A percentile compares a stretch with the other conserved stretches of the same genome.
These are phyloP conservation scores for Lobosporangium transversale DNA, from an alignment of 192 early-diverging fungal species.

Conservation along the genomic window DNA sequence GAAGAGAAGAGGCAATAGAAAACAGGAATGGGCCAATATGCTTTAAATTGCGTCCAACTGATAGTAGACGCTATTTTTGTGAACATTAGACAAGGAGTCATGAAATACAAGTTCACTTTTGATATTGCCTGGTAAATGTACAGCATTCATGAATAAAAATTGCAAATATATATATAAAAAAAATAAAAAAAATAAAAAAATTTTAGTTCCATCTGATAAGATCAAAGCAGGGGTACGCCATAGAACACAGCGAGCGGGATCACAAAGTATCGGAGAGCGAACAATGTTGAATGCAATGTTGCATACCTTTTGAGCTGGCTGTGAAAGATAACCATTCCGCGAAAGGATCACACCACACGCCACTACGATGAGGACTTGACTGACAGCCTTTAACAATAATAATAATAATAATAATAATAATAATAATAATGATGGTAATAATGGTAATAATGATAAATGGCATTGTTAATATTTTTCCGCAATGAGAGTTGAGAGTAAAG, in stretches of 20 bases:
- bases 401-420: background rate
- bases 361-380: slow-evolving; percentile 46
- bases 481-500: no score
- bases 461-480: no score
- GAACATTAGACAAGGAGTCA: slow-evolving; percentile 81
- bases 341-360: slow-evolving; percentile 48
- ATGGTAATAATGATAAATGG: no score
- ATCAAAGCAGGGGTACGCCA: background rate
- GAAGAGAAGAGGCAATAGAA: slow-evolving; percentile 56
- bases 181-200: background rate
- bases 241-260: background rate
- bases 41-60: slow-evolving; percentile 67
- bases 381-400: slow-evolving; percentile 34
- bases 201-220: slow-evolving; percentile 20
- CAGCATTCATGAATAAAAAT: background rate
- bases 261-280: no score
- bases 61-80: slow-evolving; percentile 78
- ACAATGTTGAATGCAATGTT: no score
- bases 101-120: slow-evolving; percentile 73
- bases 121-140: slow-evolving; percentile 55
- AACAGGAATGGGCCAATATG: slow-evolving; percentile 78
- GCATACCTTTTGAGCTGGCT: slow-evolving; percentile 43
- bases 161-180: background rate
- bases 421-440: no score
- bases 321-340: slow-evolving; percentile 43